These are phyloP conservation scores for Hibiscus trionum DNA, from an alignment of 345 rosid species.

Conservation along the genomic window DNA sequence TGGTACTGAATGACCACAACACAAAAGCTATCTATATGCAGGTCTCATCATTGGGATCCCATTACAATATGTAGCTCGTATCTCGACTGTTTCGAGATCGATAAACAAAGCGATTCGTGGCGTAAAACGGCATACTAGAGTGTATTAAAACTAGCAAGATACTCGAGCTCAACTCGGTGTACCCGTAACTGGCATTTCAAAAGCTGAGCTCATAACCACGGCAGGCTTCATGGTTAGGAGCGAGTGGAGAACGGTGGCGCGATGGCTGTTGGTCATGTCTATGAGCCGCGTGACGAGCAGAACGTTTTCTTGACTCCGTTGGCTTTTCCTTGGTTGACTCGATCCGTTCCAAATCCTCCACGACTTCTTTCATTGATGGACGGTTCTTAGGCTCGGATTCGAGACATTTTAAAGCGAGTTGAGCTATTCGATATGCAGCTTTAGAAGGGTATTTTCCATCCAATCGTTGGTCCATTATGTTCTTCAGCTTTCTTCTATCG, in stretches of 20 bases:
- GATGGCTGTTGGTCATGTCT: slow-evolving; percentile 30
- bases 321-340: slow-evolving; percentile 46
- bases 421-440: slow-evolving; percentile 57
- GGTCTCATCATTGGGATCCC: background rate
- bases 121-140: background rate
- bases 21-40: background rate
- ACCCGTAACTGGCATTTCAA: background rate
- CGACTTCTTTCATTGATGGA: slow-evolving; percentile 80
- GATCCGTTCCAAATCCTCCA: slow-evolving; percentile 50
- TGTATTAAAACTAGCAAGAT: background rate
- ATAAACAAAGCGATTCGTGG: background rate
- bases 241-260: slow-evolving; percentile 49
- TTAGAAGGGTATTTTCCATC: slow-evolving; percentile 80
- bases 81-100: background rate
- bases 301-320: slow-evolving; percentile 38
- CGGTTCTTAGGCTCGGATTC: slow-evolving; percentile 67
- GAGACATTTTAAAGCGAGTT: slow-evolving; percentile 62
- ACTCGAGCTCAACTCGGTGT: background rate
- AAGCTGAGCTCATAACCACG: slow-evolving; percentile 1
- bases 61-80: background rate
- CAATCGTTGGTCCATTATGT: slow-evolving; percentile 57
- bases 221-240: slow-evolving; percentile 24
- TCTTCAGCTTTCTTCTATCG: slow-evolving; percentile 61
- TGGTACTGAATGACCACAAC: background rate
- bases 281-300: slow-evolving; percentile 21